These are phyloP conservation scores for Nemania diffusa DNA, from an alignment of 2,329 filamentous ascomycete species.

Conservation along the genomic window DNA sequence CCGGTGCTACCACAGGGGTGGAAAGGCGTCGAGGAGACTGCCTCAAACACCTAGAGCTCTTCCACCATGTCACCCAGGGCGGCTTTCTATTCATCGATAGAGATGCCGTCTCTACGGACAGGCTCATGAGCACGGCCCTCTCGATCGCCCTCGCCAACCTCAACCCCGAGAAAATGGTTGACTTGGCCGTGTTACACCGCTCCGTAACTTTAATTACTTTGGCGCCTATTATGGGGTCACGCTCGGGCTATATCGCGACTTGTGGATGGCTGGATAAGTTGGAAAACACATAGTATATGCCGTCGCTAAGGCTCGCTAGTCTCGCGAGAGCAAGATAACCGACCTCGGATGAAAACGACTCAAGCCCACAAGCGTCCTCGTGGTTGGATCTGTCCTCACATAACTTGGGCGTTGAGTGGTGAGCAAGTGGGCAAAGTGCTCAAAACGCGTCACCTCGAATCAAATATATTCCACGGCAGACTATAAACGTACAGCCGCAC, in stretches of 20 bases:
- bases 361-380: neutral
- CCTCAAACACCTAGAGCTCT: conserved; percentile 30
- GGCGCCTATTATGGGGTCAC: conserved; percentile 27
- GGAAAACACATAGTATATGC: conserved; percentile 28
- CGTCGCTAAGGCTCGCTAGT: neutral
- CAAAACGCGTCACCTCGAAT: no score
- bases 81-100: conserved; percentile 29
- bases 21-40: no score
- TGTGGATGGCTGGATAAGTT: conserved; percentile 29
- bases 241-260: conserved; percentile 17
- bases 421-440: neutral
- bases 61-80: conserved; percentile 29
- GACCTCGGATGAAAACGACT: neutral
- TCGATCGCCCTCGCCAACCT: conserved; percentile 23
- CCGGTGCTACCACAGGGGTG: no score
- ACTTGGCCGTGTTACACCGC: conserved; percentile 31
- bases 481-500: no score
- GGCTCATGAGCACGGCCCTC: conserved; percentile 20
- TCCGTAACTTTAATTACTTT: conserved; percentile 27
- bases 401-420: neutral
- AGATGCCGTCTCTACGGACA: conserved; percentile 8
- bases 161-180: conserved; percentile 26
- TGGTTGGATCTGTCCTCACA: neutral
- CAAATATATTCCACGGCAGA: no score
- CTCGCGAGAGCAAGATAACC: neutral